phyloP scores from a whole-genome alignment of 345 rosid genomes.

The Boechera retrofracta region DNA sequence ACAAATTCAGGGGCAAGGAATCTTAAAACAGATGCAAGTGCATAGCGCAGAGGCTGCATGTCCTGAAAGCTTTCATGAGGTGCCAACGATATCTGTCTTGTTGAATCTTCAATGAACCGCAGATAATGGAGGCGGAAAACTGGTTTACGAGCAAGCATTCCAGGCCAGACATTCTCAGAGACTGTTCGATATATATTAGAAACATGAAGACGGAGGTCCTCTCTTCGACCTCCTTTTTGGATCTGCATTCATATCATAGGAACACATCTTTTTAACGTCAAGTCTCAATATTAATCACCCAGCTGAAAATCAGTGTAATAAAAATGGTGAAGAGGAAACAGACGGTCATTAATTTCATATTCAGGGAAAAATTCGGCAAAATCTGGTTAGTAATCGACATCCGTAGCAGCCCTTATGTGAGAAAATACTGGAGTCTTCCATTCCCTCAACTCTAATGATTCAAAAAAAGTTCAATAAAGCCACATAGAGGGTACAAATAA shows the following conservation, averaged over 20 bases:
- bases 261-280: conserved; percentile 25
- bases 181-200: conserved; percentile 91
- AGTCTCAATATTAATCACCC: conserved; percentile 17
- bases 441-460: conserved; percentile 30
- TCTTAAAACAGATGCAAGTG: conserved; percentile 89
- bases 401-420: conserved; percentile 19
- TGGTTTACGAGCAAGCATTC: conserved; percentile 82
- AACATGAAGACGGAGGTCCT: conserved; percentile 85
- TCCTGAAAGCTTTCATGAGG: conserved; percentile 86
- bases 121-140: conserved; percentile 90
- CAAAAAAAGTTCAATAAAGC: conserved; percentile 23
- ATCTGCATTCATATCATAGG: conserved; percentile 56
- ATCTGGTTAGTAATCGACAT: conserved; percentile 19
- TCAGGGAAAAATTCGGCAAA: conserved; percentile 13
- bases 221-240: conserved; percentile 89
- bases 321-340: conserved; percentile 31
- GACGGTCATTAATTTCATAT: conserved; percentile 1
- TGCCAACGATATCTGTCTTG: conserved; percentile 62
- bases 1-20: conserved; percentile 96
- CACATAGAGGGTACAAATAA: conserved; percentile 34
- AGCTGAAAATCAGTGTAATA: conserved; percentile 21
- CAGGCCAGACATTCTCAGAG: conserved; percentile 98
- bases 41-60: conserved; percentile 87
- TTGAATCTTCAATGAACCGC: conserved; percentile 88
- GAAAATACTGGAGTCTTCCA: background rate